A percentile compares a stretch with the other conserved stretches of the same genome.
Conservation (phyloP, 257 asterid species). For the Nicotiana benthamiana region DNA sequence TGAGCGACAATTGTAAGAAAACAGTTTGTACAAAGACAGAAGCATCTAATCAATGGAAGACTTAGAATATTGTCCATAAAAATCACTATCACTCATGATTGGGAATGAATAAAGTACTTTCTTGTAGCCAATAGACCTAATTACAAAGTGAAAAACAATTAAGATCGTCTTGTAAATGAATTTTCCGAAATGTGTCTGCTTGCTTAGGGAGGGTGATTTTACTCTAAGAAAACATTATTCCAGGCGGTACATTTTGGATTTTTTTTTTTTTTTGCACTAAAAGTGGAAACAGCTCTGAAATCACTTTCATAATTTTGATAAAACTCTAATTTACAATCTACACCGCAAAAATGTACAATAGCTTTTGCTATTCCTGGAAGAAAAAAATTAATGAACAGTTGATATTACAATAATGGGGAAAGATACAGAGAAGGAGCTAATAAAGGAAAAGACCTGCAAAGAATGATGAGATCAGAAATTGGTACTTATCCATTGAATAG, state of each 20-base stretch:
- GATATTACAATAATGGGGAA: not conserved
- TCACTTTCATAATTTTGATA: not conserved
- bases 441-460: slow-evolving; percentile 3
- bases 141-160: not conserved
- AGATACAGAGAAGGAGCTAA: not conserved
- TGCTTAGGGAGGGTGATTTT: not conserved
- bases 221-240: not conserved
- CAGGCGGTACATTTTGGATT: not conserved
- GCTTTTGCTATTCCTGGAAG: not conserved
- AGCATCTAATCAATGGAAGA: not conserved
- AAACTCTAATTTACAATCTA: slow-evolving; percentile 7
- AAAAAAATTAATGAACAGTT: not conserved
- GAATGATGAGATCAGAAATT: not conserved
- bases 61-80: not conserved
- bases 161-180: not conserved
- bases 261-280: not conserved
- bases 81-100: not conserved
- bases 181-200: not conserved
- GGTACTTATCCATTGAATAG: slow-evolving; percentile 66
- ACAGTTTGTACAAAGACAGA: not conserved
- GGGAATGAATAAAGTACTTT: not conserved
- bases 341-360: not conserved
- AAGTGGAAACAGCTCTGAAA: not conserved
- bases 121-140: not conserved
- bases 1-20: not conserved